These are phyloP conservation scores for Cocos nucifera DNA, from an alignment of 176 grass and related monocot species.

Conservation along the genomic window DNA sequence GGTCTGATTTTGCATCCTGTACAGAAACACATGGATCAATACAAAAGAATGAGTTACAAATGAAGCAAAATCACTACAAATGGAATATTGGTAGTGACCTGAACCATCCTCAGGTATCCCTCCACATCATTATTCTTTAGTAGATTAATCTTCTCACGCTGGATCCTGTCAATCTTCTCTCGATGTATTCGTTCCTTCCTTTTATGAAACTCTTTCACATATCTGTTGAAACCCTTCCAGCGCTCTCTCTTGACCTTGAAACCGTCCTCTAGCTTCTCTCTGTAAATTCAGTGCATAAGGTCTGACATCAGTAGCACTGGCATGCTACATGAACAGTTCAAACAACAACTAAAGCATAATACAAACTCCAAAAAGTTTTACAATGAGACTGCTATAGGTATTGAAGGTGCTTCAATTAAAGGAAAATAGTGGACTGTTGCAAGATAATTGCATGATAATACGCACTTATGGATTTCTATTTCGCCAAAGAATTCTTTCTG, in stretches of 20 bases:
- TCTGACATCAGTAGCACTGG: not conserved
- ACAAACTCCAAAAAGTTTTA: too few species aligned
- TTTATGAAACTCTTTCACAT: slow-evolving; percentile 91
- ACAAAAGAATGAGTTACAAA: slow-evolving; percentile 10
- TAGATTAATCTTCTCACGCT: slow-evolving; percentile 94
- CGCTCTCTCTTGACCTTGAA: slow-evolving; percentile 94
- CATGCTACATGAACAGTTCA: too few species aligned
- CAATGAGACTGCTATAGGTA: too few species aligned
- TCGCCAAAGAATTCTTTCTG: slow-evolving; percentile 98
- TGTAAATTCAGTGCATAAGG: slow-evolving; percentile 26
- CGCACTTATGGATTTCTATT: slow-evolving; percentile 86
- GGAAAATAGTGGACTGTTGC: too few species aligned
- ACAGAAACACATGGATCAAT: slow-evolving; percentile 20
- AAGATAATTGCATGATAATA: not conserved
- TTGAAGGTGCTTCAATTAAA: too few species aligned
- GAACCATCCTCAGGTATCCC: slow-evolving; percentile 97
- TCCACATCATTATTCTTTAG: slow-evolving; percentile 99
- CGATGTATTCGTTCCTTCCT: slow-evolving; percentile 85
- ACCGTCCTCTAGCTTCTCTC: slow-evolving; percentile 82
- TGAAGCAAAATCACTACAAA: slow-evolving; percentile 15
- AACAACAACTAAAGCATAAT: too few species aligned
- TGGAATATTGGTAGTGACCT: slow-evolving; percentile 41
- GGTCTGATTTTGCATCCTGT: slow-evolving; percentile 97
- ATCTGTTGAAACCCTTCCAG: slow-evolving; percentile 81
- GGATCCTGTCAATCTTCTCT: slow-evolving; percentile 95